Percentiles rank a stretch among this genome's conserved stretches.
Evolutionary conservation across 2,329 filamentous ascomycete species (phyloP).

Genomic region (Hirsutella minnesotensis): DNA sequence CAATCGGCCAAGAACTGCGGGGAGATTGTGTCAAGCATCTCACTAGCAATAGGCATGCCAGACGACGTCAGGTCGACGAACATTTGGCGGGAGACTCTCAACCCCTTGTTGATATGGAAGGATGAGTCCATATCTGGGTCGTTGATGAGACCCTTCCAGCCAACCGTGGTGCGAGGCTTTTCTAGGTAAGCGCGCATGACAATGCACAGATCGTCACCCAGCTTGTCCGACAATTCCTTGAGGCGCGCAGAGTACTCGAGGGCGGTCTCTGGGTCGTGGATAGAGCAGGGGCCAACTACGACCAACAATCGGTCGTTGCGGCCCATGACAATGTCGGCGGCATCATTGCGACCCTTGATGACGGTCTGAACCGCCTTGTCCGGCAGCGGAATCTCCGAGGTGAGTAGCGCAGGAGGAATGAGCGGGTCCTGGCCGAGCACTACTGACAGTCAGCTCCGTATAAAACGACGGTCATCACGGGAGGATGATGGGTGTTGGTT

Average conservation of each 20-base stretch:
- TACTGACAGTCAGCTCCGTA: slow-evolving; percentile 24
- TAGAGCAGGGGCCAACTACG: slow-evolving; percentile 89
- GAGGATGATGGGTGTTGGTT: background rate
- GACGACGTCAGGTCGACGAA: slow-evolving; percentile 79
- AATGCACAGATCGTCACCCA: slow-evolving; percentile 74
- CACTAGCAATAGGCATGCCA: slow-evolving; percentile 90
- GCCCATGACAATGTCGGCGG: slow-evolving; percentile 65
- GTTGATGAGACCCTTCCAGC: slow-evolving; percentile 99
- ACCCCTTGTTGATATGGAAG: slow-evolving; percentile 98
- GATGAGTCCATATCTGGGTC: slow-evolving; percentile 95
- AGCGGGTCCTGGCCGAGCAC: slow-evolving; percentile 91
- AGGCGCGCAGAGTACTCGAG: slow-evolving; percentile 79
- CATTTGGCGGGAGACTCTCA: slow-evolving; percentile 82
- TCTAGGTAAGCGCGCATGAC: slow-evolving; percentile 99
- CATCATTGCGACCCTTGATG: slow-evolving; percentile 56
- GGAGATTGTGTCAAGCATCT: slow-evolving; percentile 98
- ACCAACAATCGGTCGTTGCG: slow-evolving; percentile 81
- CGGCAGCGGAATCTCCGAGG: slow-evolving; percentile 70
- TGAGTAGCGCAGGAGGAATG: slow-evolving; percentile 77
- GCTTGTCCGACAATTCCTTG: slow-evolving; percentile 64
- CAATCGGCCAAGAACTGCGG: slow-evolving; percentile 96
- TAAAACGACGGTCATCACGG: background rate
- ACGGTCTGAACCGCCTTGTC: slow-evolving; percentile 53
- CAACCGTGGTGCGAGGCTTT: slow-evolving; percentile 95
- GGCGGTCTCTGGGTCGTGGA: slow-evolving; percentile 83